Evolutionary conservation across 2,329 filamentous ascomycete species (phyloP).

Genomic region (Westerdykella ornata): DNA sequence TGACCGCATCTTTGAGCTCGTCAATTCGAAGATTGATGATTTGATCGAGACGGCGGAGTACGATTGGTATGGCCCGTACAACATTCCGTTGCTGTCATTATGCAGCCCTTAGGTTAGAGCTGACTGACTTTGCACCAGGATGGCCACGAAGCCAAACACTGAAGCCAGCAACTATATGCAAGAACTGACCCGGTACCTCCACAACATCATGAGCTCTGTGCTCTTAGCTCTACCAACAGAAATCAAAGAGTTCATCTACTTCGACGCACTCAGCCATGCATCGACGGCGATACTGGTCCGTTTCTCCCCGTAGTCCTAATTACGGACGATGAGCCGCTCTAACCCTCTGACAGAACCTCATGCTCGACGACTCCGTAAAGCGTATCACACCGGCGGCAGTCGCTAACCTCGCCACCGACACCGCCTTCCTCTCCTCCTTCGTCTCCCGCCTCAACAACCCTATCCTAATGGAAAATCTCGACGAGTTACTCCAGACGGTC

Average conservation of each 20-base stretch:
- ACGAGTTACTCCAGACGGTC: constrained; percentile 90
- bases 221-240: constrained; percentile 86
- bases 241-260: constrained; percentile 97
- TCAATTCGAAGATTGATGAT: constrained; percentile 98
- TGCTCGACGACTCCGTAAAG: constrained; percentile 70
- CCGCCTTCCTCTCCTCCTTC: constrained; percentile 76
- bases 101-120: not conserved
- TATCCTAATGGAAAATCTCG: constrained; percentile 82
- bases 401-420: constrained; percentile 71
- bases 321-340: not conserved
- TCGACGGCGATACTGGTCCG: constrained; percentile 73
- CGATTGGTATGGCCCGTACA: constrained; percentile 58
- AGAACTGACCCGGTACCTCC: constrained; percentile 84
- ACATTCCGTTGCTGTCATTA: not conserved
- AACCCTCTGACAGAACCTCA: constrained; percentile 53
- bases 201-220: constrained; percentile 94
- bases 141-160: constrained; percentile 53
- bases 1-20: constrained; percentile 95
- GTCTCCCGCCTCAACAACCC: constrained; percentile 79
- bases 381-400: constrained; percentile 86
- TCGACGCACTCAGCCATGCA: constrained; percentile 88
- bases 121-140: constrained; percentile 32
- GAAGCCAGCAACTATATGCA: constrained; percentile 93
- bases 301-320: constrained; percentile 3
- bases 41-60: constrained; percentile 96